Evolutionary conservation across 1,139 yeast genomes (phyloP), one percentile per base, ranked within the genome.

Genomic region (Saccharomyces hybrid): DNA sequence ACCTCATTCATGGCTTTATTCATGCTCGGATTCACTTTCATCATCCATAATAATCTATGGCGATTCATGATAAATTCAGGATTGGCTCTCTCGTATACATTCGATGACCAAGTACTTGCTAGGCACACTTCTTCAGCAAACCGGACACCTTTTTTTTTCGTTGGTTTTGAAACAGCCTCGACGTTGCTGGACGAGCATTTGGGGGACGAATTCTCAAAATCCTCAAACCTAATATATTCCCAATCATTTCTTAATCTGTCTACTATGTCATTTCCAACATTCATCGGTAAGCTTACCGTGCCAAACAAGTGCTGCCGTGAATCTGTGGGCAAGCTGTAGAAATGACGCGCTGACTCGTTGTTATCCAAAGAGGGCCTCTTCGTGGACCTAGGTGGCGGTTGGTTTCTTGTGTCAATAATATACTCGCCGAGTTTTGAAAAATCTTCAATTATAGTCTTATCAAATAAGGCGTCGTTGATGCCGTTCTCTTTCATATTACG

Each of bases 21-120:
- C 14, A 42, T 51, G 44, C 41, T 47, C 14, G 51, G 48, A 13
- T 38, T 41, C 20, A 29, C 42, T 25, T 29, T 50, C 48, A 16
- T 50, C 46, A 50, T 47, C 48, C 49, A 52, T 6, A 52, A 28
- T 20, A 52, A 20, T 29, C 47, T 27, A 56, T 57, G 32, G 53
- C 58, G 38, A 61, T 38, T 38, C 44, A 38, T 38, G 6, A 62
- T 57, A 51, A 61, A 63, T 26, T 41, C 60, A 44, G 56, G 61
- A 47, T 63, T 67, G 11, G 63, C 59, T 51, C 70, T 57, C 25
- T 58, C 57, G 50, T 66, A 66, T 47, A 63, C 68, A 25, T 29
- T 50, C 3, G 65, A 54, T 9, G 67, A 58, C 57, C 58, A 62
- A 6, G 66, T 63, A 25, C 61, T 62, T 23, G 52, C 56, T 27